phyloP scores from a whole-genome alignment of 805 yeast species.

The Candida ficus region DNA sequence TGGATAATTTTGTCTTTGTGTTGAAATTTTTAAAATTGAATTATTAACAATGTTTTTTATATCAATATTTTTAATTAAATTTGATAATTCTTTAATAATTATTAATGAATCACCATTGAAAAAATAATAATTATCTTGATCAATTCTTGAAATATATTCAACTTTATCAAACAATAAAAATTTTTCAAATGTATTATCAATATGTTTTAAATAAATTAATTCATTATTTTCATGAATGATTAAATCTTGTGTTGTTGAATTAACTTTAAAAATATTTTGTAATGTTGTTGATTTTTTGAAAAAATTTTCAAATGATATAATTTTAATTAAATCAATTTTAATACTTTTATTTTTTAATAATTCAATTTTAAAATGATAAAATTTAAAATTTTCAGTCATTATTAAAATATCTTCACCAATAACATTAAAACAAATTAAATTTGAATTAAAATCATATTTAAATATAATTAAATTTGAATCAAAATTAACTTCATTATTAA shows the following conservation, averaged over 20 bases:
- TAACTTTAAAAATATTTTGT: conserved; percentile 14
- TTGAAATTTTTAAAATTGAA: conserved; percentile 23
- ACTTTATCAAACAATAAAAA: conserved; percentile 21
- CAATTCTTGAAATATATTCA: conserved; percentile 23
- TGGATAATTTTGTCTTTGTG: conserved; percentile 25
- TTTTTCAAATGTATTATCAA: conserved; percentile 8
- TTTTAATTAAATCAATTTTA: conserved; percentile 19
- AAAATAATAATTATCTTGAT: conserved; percentile 26
- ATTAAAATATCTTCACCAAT: conserved; percentile 20
- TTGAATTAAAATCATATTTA: conserved; percentile 24
- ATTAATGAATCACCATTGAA: conserved; percentile 36
- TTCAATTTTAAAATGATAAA: conserved; percentile 22
- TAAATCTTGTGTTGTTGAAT: conserved; percentile 16
- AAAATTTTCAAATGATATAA: conserved; percentile 15
- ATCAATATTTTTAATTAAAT: conserved; percentile 2
- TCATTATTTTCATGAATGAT: conserved; percentile 23
- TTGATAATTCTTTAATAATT: conserved; percentile 14
- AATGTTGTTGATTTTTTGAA: conserved; percentile 7
- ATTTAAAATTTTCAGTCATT: conserved; percentile 13
- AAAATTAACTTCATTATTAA: conserved; percentile 14
- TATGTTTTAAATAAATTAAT: conserved; percentile 16
- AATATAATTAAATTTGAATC: conserved; percentile 24
- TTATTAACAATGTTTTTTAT: conserved; percentile 6
- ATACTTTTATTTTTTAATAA: conserved; percentile 10
- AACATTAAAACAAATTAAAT: conserved; percentile 17